phyloP scores from a whole-genome alignment of 306 rosid genomes.

The Pueraria montana region DNA sequence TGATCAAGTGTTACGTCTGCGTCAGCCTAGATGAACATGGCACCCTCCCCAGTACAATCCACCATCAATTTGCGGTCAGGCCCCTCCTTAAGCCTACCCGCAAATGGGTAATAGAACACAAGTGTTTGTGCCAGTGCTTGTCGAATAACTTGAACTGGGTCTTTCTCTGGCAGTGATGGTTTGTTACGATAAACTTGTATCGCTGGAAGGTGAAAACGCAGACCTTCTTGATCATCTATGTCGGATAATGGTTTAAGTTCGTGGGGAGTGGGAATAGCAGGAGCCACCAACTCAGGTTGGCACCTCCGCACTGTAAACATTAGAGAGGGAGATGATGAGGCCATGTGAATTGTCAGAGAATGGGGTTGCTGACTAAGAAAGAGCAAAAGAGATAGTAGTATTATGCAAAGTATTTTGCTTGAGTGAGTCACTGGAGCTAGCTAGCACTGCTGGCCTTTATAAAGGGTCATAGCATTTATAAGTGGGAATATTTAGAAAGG shows the following conservation, averaged over 20 bases:
- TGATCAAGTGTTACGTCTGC: slow-evolving; percentile 53
- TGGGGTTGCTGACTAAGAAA: too few relatives aligned
- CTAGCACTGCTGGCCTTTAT: too few relatives aligned
- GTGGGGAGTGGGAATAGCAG: slow-evolving; percentile 37
- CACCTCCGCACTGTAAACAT: not conserved
- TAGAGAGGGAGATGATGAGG: not conserved
- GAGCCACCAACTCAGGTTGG: slow-evolving; percentile 29
- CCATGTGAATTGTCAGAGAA: not conserved
- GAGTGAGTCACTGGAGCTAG: too few relatives aligned
- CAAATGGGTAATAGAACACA: slow-evolving; percentile 44
- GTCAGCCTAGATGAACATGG: slow-evolving; percentile 55
- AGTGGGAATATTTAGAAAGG: too few relatives aligned
- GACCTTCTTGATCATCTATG: slow-evolving; percentile 33
- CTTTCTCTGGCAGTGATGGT: slow-evolving; percentile 32
- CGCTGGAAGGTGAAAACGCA: not conserved
- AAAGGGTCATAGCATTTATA: too few relatives aligned
- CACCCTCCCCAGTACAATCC: slow-evolving; percentile 62
- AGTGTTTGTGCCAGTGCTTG: slow-evolving; percentile 26
- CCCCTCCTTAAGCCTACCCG: slow-evolving; percentile 44
- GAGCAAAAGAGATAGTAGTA: too few relatives aligned
- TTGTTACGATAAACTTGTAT: not conserved
- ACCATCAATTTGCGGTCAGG: slow-evolving; percentile 42
- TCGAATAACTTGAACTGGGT: slow-evolving; percentile 32
- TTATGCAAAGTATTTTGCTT: too few relatives aligned
- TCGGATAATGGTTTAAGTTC: slow-evolving; percentile 41